phyloP scores from a whole-genome alignment of 2,329 filamentous ascomycete species.

The Colletotrichum endophyticum region DNA sequence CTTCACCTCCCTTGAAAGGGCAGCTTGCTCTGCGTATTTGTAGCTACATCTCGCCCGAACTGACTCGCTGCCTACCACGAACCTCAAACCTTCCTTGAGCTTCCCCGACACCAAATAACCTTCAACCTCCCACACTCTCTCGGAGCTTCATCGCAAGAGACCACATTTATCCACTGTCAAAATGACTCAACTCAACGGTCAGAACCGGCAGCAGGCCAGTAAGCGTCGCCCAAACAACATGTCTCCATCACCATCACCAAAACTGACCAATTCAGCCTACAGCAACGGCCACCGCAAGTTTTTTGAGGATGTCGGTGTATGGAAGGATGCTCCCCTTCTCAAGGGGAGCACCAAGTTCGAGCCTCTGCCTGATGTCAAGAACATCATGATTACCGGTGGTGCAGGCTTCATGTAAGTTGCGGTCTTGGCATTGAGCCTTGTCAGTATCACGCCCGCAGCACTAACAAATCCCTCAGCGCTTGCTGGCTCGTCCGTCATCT shows the following conservation, averaged over 20 bases:
- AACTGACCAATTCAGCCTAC: conserved; percentile 19
- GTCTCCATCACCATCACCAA: not conserved
- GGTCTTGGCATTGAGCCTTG: not conserved
- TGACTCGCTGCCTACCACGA: conserved; percentile 3
- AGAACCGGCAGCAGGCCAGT: conserved; percentile 7
- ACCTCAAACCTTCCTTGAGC: conserved; percentile 3
- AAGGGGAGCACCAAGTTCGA: conserved; percentile 74
- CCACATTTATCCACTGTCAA: not conserved
- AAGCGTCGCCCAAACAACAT: not conserved
- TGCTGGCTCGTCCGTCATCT: conserved; percentile 86
- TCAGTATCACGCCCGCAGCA: not conserved
- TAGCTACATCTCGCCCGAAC: conserved; percentile 15
- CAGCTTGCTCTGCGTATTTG: conserved; percentile 6
- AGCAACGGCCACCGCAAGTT: conserved; percentile 42
- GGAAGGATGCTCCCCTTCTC: conserved; percentile 74
- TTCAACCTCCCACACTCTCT: not conserved
- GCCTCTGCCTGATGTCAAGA: conserved; percentile 71
- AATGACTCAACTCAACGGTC: conserved; percentile 11
- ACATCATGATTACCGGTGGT: conserved; percentile 84
- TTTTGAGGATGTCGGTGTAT: conserved; percentile 67
- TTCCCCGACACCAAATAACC: not conserved
- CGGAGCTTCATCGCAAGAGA: not conserved
- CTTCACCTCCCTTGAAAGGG: conserved; percentile 10
- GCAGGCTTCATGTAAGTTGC: conserved; percentile 80
- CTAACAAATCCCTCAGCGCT: conserved; percentile 55